Conservation (phyloP, 176 grass and related monocot genomes). For the Zoysia japonica region DNA sequence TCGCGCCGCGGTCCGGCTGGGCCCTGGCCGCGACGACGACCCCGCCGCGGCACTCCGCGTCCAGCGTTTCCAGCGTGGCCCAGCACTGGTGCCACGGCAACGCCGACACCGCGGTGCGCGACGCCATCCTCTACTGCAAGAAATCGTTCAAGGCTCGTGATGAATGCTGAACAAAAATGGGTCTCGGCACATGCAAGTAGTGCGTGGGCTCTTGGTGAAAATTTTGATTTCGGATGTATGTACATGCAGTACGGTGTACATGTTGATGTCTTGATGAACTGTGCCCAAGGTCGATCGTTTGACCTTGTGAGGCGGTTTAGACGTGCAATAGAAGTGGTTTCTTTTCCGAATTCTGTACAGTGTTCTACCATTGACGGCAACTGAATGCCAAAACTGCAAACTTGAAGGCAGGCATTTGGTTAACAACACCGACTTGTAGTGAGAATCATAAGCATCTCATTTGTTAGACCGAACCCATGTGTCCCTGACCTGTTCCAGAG, state of each 20-base stretch:
- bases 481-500: neutral
- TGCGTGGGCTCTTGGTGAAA: neutral
- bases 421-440: conserved; percentile 19
- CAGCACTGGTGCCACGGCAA: conserved; percentile 75
- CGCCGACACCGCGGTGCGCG: conserved; percentile 71
- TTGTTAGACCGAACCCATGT: neutral
- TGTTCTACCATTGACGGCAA: neutral
- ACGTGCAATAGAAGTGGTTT: neutral
- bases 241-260: conserved; percentile 38
- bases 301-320: conserved; percentile 40
- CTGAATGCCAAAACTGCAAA: neutral
- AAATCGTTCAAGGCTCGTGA: conserved; percentile 45
- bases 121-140: conserved; percentile 96
- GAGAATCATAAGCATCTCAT: neutral
- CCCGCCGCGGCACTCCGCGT: conserved; percentile 40
- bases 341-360: neutral
- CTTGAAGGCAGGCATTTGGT: conserved; percentile 3
- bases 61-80: conserved; percentile 31
- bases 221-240: conserved; percentile 30
- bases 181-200: conserved; percentile 17
- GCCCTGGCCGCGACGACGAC: neutral
- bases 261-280: conserved; percentile 17
- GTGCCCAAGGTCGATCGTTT: conserved; percentile 37
- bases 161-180: neutral
- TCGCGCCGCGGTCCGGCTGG: conserved; percentile 18